Evolutionary conservation across 768 basidiomycete species (phyloP).

Genomic region (Mycena alexandri): DNA sequence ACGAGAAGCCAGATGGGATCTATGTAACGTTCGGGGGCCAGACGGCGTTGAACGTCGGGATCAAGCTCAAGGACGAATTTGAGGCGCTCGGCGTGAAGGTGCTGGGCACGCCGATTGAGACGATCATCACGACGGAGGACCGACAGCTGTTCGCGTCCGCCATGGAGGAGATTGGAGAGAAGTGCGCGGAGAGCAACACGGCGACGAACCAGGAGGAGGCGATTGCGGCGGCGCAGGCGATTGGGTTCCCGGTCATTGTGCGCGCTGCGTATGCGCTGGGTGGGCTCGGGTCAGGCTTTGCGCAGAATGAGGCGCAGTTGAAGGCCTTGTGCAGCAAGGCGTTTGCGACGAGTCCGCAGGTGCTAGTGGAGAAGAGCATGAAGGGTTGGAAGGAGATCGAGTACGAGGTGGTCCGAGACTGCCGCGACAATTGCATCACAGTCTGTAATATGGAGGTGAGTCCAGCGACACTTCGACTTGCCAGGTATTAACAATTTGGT

Average conservation of each 20-base stretch:
- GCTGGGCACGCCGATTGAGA: slow-evolving; percentile 96
- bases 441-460: slow-evolving; percentile 99
- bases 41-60: slow-evolving; percentile 95
- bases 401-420: slow-evolving; percentile 98
- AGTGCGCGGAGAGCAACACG: slow-evolving; percentile 90
- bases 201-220: slow-evolving; percentile 92
- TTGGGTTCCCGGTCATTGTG: slow-evolving; percentile 96
- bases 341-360: slow-evolving; percentile 97
- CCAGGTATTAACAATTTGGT: slow-evolving; percentile 9
- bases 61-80: slow-evolving; percentile 98
- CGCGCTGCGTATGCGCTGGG: slow-evolving; percentile 97
- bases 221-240: slow-evolving; percentile 80
- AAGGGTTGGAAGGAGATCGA: slow-evolving; percentile 99
- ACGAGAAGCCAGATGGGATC: slow-evolving; percentile 98
- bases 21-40: slow-evolving; percentile 99
- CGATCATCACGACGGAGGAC: slow-evolving; percentile 97
- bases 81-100: slow-evolving; percentile 90
- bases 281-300: slow-evolving; percentile 95
- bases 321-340: slow-evolving; percentile 92
- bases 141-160: slow-evolving; percentile 93
- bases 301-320: slow-evolving; percentile 93
- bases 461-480: slow-evolving; percentile 13
- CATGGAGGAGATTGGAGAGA: slow-evolving; percentile 96
- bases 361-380: slow-evolving; percentile 99
- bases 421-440: slow-evolving; percentile 98